Evolutionary conservation across 106 monocot genomes (phyloP).

Genomic region (Allium sativum): DNA sequence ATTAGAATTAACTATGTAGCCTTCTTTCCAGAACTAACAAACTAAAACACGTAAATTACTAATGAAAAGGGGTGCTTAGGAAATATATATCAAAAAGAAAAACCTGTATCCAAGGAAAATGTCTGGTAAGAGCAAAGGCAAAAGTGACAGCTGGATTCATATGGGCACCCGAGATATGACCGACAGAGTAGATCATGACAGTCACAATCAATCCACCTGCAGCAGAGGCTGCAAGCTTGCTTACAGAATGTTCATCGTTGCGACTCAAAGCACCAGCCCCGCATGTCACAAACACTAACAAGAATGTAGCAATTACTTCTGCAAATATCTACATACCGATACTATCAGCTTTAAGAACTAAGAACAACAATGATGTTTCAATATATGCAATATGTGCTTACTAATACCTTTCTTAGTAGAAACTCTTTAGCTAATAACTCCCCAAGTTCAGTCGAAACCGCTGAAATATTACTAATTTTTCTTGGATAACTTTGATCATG

Average conservation of each 20-base stretch:
- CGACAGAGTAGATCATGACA: slow-evolving; percentile 57
- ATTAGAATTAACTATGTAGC: too few species aligned
- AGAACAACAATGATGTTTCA: too few species aligned
- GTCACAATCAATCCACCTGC: slow-evolving; percentile 58
- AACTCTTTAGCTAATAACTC: too few species aligned
- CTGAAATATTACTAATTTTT: too few species aligned
- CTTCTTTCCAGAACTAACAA: too few species aligned
- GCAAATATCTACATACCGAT: slow-evolving; percentile 32
- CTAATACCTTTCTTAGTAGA: too few species aligned
- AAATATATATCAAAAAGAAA: neutral
- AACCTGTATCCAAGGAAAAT: slow-evolving; percentile 71
- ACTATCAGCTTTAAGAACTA: too few species aligned
- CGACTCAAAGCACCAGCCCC: slow-evolving; percentile 37
- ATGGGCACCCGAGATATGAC: slow-evolving; percentile 63
- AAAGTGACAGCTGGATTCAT: slow-evolving; percentile 65
- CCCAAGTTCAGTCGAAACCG: too few species aligned
- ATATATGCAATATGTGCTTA: too few species aligned
- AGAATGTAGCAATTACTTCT: slow-evolving; percentile 42
- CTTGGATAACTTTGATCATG: too few species aligned
- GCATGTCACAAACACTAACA: slow-evolving; percentile 56
- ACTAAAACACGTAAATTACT: too few species aligned
- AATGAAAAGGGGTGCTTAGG: too few species aligned
- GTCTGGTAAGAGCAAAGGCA: slow-evolving; percentile 38
- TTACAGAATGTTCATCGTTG: slow-evolving; percentile 8
- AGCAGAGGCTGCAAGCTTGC: slow-evolving; percentile 45